These are phyloP conservation scores for Cryptosporidium canis DNA, from an alignment of 169 alveolate genomes.

Conservation along the genomic window DNA sequence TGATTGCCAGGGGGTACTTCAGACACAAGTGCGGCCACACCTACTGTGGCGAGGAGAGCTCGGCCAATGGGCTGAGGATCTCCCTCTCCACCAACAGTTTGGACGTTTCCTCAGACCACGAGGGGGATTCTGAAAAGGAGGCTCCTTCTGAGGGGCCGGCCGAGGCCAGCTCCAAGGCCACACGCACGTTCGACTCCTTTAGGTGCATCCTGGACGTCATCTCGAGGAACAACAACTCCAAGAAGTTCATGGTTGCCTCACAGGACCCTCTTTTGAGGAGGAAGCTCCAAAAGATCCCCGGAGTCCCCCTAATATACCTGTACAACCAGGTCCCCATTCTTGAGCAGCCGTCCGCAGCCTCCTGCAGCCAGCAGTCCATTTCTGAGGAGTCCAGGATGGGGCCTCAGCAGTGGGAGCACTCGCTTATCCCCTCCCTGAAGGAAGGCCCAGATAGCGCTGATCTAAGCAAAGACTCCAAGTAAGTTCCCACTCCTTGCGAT, in stretches of 20 bases:
- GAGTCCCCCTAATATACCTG: slow-evolving; percentile 47
- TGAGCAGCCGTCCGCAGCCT: slow-evolving; percentile 46
- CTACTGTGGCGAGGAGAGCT: not conserved
- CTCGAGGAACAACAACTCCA: slow-evolving; percentile 16
- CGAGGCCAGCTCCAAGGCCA: not conserved
- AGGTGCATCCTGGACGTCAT: slow-evolving; percentile 57
- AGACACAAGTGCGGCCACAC: slow-evolving; percentile 64
- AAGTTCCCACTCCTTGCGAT: not conserved
- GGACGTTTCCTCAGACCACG: not conserved
- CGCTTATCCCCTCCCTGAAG: slow-evolving; percentile 21
- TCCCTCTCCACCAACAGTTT: not conserved
- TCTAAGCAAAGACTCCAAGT: not conserved
- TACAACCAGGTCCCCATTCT: slow-evolving; percentile 39
- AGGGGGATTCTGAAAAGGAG: not conserved
- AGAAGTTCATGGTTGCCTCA: slow-evolving; percentile 61
- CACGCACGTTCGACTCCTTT: slow-evolving; percentile 54
- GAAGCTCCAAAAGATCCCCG: slow-evolving; percentile 50
- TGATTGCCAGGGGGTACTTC: slow-evolving; percentile 50
- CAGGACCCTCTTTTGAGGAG: slow-evolving; percentile 36
- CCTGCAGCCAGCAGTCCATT: not conserved
- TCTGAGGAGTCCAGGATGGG: slow-evolving; percentile 23
- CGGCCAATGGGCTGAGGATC: not conserved
- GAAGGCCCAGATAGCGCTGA: not conserved
- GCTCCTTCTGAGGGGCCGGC: not conserved
- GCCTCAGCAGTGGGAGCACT: slow-evolving; percentile 61